Evolutionary conservation across 495 filamentous ascomycete species (phyloP).

Genomic region (Stereocaulon alpinum): DNA sequence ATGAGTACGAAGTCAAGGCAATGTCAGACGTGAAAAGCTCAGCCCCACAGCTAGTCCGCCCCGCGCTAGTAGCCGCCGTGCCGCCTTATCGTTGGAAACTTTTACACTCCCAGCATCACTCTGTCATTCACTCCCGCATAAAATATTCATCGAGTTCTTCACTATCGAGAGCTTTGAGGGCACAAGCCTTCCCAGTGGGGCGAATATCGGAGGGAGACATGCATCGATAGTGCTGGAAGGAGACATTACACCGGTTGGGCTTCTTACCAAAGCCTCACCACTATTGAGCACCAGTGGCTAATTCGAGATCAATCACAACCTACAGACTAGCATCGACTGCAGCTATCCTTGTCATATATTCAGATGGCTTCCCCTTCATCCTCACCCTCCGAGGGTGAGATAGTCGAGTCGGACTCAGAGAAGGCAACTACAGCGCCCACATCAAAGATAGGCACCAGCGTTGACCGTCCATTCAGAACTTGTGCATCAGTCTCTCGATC

Average conservation of each 20-base stretch:
- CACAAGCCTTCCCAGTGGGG: background rate
- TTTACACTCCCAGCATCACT: too few relatives aligned
- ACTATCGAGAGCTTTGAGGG: background rate
- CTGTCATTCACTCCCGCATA: background rate
- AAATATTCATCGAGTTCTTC: background rate
- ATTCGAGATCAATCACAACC: constrained; percentile 12
- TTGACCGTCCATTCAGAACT: constrained; percentile 63
- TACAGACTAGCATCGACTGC: constrained; percentile 5
- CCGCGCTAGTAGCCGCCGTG: constrained; percentile 4
- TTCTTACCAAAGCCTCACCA: constrained; percentile 29
- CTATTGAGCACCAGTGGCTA: constrained; percentile 23
- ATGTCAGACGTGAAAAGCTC: background rate
- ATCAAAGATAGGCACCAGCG: constrained; percentile 62
- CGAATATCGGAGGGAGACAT: background rate
- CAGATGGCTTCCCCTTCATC: constrained; percentile 38
- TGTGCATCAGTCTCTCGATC: constrained; percentile 39
- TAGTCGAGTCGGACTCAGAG: constrained; percentile 63
- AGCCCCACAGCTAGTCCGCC: constrained; percentile 1
- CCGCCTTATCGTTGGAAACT: background rate
- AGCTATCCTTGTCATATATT: constrained; percentile 11
- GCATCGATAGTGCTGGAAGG: constrained; percentile 3
- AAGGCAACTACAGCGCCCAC: constrained; percentile 69
- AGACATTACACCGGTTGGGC: constrained; percentile 24
- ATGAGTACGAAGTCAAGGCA: background rate
- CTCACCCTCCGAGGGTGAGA: constrained; percentile 70